phyloP scores from a whole-genome alignment of 164 flowering plant genomes.

The Saururus chinensis region DNA sequence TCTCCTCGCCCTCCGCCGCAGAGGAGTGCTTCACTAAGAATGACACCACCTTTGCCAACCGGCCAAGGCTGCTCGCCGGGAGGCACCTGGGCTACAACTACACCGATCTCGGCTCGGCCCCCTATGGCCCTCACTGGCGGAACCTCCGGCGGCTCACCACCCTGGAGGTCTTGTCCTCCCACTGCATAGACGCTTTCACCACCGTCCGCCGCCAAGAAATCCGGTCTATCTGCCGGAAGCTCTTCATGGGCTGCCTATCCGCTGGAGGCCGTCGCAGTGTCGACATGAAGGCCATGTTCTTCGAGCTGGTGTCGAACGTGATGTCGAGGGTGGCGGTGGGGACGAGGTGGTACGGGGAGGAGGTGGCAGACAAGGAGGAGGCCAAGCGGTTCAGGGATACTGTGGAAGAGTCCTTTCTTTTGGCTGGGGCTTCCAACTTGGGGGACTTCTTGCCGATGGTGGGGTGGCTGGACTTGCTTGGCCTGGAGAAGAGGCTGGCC shows the following conservation, averaged over 20 bases:
- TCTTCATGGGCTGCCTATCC: not conserved
- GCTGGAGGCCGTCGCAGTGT: not conserved
- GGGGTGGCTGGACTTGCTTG: slow-evolving; percentile 11
- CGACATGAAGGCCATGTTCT: slow-evolving; percentile 6
- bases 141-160: slow-evolving; percentile 9
- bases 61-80: slow-evolving; percentile 17
- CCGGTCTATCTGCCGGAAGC: not conserved
- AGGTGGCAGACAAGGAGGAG: slow-evolving; percentile 12
- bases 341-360: slow-evolving; percentile 7
- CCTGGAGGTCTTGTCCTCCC: slow-evolving; percentile 9
- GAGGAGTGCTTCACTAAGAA: slow-evolving; percentile 23
- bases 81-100: slow-evolving; percentile 13
- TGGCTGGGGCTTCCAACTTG: slow-evolving; percentile 7
- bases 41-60: slow-evolving; percentile 23
- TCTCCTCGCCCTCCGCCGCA: slow-evolving; percentile 10
- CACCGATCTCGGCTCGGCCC: slow-evolving; percentile 3
- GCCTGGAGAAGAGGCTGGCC: slow-evolving; percentile 16
- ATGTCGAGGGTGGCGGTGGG: slow-evolving; percentile 8
- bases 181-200: slow-evolving; percentile 4
- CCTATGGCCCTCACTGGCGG: slow-evolving; percentile 17
- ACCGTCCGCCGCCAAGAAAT: slow-evolving; percentile 8
- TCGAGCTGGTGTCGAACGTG: slow-evolving; percentile 3
- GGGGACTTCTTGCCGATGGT: slow-evolving; percentile 23
- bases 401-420: slow-evolving; percentile 9
- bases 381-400: slow-evolving; percentile 7